Evolutionary conservation across 768 basidiomycete species (phyloP), one percentile per base, ranked within the genome.

Genomic region (Dacryopinax spathularia): DNA sequence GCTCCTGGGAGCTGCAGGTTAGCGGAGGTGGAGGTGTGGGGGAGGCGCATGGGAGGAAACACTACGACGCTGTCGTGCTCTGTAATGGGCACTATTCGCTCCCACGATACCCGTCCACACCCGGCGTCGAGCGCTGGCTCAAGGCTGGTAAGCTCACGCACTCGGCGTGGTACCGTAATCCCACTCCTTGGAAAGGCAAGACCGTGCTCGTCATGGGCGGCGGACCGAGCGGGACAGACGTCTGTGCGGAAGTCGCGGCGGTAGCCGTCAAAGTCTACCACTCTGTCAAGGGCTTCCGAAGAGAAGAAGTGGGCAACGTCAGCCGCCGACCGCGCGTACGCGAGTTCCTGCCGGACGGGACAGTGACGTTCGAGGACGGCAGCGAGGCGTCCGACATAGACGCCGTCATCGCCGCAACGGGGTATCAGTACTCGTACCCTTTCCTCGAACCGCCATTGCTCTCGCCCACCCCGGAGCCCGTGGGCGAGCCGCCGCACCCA

Each of bases 81-180:
- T 86, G 86, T 41, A 91, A 88, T 64, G 90, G 90, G 0, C 89
- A 89, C 70, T 84, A 87, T 70, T 78, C 77, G 39, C 68, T 79
- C 9, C 90, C 90, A 1, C 80, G 81, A 20, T 80, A 82, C 64
- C 88, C 88, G 1, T 64, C 73, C 41, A 78, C 78, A 9, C 81
- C 84, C 2, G 89, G 89, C 0, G 68, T 91, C 4, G 71, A 74
- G 13, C 65, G 73, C 12, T 91, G 89, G 89, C 68, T 84, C 1
- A 71, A 71, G 0, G 67, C 73, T 2, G 75, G 79, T 25, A 31
- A 37, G 36, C 39, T 41, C 0, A 77, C 73, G 1, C 89, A 92
- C 72, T 81, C 89, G 0, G 80, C 82, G 2, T 85, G 78, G 76
- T 91, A 89, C 70, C 79, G 88, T 34, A 77, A 74, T 44, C 84